Percentiles rank a stretch among this genome's conserved stretches.
These are phyloP conservation scores for Fusarium sp. DNA, from an alignment of 2,329 filamentous ascomycete species.

Conservation along the genomic window DNA sequence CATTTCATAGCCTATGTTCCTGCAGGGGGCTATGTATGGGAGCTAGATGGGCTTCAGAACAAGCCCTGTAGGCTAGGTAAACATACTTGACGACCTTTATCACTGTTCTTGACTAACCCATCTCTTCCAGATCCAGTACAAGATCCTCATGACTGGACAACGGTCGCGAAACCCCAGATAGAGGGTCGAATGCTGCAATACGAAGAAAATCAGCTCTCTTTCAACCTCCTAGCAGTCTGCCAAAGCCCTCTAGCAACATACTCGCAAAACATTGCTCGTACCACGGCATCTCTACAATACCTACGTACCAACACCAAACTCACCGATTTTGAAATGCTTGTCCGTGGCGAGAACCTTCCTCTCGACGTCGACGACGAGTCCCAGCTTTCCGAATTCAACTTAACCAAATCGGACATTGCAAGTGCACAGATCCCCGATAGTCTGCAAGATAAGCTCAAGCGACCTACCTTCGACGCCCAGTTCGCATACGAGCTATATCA, in stretches of 20 bases:
- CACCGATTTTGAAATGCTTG: slow-evolving; percentile 36
- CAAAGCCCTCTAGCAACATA: slow-evolving; percentile 69
- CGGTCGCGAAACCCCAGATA: slow-evolving; percentile 72
- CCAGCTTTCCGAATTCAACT: slow-evolving; percentile 48
- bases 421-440: slow-evolving; percentile 32
- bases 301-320: slow-evolving; percentile 51
- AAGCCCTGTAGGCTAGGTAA: slow-evolving; percentile 65
- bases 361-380: slow-evolving; percentile 40
- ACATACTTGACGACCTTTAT: background rate
- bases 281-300: slow-evolving; percentile 53
- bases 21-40: slow-evolving; percentile 80
- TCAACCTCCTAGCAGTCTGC: slow-evolving; percentile 81
- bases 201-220: slow-evolving; percentile 74
- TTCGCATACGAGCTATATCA: slow-evolving; percentile 52
- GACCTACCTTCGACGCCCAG: slow-evolving; percentile 15
- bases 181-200: slow-evolving; percentile 74
- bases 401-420: slow-evolving; percentile 43
- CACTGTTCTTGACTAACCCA: slow-evolving; percentile 5
- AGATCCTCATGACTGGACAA: slow-evolving; percentile 69
- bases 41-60: slow-evolving; percentile 84
- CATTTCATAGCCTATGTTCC: slow-evolving; percentile 94
- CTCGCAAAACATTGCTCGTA: slow-evolving; percentile 58
- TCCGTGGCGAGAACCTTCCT: slow-evolving; percentile 35
- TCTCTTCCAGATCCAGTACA: slow-evolving; percentile 25
- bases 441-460: slow-evolving; percentile 26